phyloP scores from a whole-genome alignment of 805 yeast genomes.

The Candida dajiaensis region DNA sequence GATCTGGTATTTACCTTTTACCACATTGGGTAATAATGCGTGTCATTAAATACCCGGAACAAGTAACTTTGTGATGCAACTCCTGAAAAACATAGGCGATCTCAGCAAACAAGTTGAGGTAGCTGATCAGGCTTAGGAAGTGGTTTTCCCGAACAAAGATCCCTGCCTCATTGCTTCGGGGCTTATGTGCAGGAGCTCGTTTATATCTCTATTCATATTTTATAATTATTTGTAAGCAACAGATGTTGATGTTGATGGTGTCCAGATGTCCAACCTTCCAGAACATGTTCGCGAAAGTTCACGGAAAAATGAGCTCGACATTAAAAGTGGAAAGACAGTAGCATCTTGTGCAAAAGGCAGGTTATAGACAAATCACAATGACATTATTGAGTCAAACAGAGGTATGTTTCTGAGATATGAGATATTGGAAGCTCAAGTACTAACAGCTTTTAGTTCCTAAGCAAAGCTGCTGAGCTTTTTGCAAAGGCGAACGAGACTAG shows the following conservation, averaged over 20 bases:
- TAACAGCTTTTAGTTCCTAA: constrained; percentile 17
- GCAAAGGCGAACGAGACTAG: constrained; percentile 32
- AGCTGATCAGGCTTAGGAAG: background rate
- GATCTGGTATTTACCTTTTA: constrained; percentile 6
- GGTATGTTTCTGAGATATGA: constrained; percentile 3
- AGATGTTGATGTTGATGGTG: too few relatives aligned
- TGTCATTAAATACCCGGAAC: background rate
- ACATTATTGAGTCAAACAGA: constrained; percentile 17
- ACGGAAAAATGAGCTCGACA: background rate
- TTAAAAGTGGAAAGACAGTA: background rate
- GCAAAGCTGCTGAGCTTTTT: constrained; percentile 20
- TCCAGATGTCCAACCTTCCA: background rate
- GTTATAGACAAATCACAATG: constrained; percentile 3
- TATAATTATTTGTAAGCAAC: too few relatives aligned
- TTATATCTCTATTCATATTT: too few relatives aligned
- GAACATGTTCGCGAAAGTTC: background rate
- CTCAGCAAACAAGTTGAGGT: background rate
- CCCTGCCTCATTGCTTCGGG: background rate
- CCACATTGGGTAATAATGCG: constrained; percentile 4
- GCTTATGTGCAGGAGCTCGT: too few relatives aligned
- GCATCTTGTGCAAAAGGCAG: background rate
- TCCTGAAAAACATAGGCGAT: background rate
- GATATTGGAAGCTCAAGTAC: background rate
- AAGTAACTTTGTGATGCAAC: background rate
- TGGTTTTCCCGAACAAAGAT: background rate